Conservation (phyloP, 257 asterid genomes). For the Ehretia macrophylla region DNA sequence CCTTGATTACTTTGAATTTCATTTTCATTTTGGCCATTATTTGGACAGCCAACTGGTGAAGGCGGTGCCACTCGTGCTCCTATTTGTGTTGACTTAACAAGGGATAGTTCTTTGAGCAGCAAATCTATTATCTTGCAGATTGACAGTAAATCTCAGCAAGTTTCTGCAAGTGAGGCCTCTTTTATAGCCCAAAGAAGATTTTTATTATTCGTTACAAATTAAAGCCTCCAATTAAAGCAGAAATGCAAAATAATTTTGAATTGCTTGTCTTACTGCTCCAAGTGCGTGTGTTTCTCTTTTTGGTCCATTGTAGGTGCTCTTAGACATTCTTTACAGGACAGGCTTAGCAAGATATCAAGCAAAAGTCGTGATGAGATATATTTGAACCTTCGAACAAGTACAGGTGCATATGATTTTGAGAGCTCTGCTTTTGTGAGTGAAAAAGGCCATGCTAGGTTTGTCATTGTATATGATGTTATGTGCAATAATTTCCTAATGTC, state of each 20-base stretch:
- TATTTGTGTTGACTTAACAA: constrained; percentile 49
- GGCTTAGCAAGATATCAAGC: constrained; percentile 80
- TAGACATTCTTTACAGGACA: constrained; percentile 51
- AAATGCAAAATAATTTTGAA: background rate
- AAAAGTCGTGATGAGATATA: constrained; percentile 90
- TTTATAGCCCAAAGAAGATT: constrained; percentile 9
- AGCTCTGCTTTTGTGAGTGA: constrained; percentile 7
- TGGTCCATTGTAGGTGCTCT: background rate
- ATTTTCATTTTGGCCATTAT: background rate
- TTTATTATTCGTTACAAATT: background rate
- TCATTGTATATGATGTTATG: background rate
- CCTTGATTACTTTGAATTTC: background rate
- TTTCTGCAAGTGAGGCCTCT: constrained; percentile 64
- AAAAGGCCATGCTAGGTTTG: background rate
- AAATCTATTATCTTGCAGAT: constrained; percentile 80
- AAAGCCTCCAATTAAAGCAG: no score
- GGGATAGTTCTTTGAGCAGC: constrained; percentile 65
- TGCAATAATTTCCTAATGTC: background rate
- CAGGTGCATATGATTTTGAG: constrained; percentile 44
- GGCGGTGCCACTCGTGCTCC: constrained; percentile 86
- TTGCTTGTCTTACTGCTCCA: background rate
- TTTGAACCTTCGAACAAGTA: constrained; percentile 91
- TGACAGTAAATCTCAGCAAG: constrained; percentile 89
- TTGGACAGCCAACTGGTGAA: constrained; percentile 70
- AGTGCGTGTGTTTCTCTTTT: background rate